Evolutionary conservation across 148 eudicot species (phyloP).

Genomic region (Cornus controversa): DNA sequence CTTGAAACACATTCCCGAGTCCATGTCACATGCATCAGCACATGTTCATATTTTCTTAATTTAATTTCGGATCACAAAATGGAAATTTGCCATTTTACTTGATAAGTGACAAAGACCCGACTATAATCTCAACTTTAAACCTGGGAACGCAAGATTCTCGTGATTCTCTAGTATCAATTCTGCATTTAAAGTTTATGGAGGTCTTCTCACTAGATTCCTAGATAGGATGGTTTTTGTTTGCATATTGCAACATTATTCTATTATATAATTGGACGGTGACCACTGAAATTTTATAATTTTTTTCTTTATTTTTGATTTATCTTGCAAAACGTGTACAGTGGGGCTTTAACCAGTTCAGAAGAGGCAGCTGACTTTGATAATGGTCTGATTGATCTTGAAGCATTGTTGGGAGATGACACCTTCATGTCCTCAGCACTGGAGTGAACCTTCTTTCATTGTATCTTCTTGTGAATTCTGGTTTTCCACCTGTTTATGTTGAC

Average conservation of each 20-base stretch:
- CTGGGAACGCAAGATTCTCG: neutral
- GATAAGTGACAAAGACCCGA: neutral
- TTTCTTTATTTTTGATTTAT: neutral
- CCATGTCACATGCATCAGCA: too few relatives aligned
- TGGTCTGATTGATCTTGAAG: slow-evolving; percentile 49
- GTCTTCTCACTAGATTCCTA: neutral
- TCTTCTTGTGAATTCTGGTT: slow-evolving; percentile 2
- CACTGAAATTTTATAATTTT: neutral
- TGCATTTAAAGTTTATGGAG: neutral
- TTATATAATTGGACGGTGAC: neutral
- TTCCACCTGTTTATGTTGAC: slow-evolving; percentile 7
- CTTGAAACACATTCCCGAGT: too few relatives aligned
- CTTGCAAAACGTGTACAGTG: slow-evolving; percentile 37
- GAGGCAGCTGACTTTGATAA: slow-evolving; percentile 46
- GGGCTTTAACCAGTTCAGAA: slow-evolving; percentile 28
- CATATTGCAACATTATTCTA: neutral
- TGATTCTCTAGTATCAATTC: neutral
- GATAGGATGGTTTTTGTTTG: neutral
- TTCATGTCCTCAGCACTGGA: slow-evolving; percentile 42
- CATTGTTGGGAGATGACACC: slow-evolving; percentile 47
- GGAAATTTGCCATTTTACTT: neutral
- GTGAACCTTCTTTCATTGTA: neutral
- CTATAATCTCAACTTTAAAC: neutral
- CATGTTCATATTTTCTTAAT: neutral
- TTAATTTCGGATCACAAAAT: neutral